Evolutionary conservation across 1,284 basidiomycete genomes (phyloP), one percentile per base, ranked within the genome.

Genomic region (Mrakiaceae sp.): DNA sequence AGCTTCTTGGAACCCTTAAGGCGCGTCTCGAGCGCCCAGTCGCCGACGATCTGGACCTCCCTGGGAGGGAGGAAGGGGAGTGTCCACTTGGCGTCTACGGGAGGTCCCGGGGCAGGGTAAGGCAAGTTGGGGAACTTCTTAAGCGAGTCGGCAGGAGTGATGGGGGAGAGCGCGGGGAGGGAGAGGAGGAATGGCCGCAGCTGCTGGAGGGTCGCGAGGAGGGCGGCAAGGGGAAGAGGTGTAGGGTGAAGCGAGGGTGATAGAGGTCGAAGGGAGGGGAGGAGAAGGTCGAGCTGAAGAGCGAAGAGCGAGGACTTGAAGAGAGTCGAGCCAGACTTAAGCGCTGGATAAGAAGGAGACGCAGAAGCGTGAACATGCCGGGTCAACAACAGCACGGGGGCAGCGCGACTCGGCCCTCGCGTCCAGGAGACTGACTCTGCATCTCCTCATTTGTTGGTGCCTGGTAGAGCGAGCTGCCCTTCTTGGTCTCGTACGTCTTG

Each of bases 261-360:
- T 47, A 66, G 57, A 16, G 87, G 87, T 60, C 86, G 83, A 42
- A 92, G 79, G 69, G 87, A 86, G 4, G 88, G 86, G 9, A 95
- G 79, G 7, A 95, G 79, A 0, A 83, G 83, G 68, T 91, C 88
- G 68, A 94, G 70, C 79, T 91, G 87, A 7, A 92, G 79, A 73
- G 90, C 91, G 78, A 96, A 90, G 1, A 90, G 82, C 63, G 82
- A 88, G 0, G 90, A 93, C 70, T 83, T 81, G 73, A 87, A 90
- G 14, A 96, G 79, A 66, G 91, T 86, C 42, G 83, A 80, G 6
- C 90, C 84, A 72, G 90, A 83, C 72, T 86, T 87, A 67, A 92
- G 85, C 39, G 64, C 67, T 68, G 48, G 0, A 55, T 5, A 11
- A 46, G 16, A 27, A 1, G 2, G 27, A 27, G 27, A 27, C 27